These are phyloP conservation scores for Candida railenensis DNA, from an alignment of 805 yeast species.

Conservation along the genomic window DNA sequence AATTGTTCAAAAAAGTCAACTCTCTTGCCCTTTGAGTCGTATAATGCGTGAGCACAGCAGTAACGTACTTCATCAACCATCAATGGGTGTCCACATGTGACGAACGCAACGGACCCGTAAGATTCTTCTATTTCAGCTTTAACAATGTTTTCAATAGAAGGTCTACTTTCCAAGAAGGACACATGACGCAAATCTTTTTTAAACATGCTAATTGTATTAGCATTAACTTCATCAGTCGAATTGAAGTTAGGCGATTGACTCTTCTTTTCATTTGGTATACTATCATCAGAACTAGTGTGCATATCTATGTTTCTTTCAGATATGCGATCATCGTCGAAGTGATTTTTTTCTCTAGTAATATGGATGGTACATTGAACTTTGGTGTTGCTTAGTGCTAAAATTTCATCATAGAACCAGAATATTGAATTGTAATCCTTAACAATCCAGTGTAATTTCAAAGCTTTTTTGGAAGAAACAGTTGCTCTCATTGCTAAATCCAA, in stretches of 20 bases:
- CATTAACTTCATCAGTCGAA: background rate
- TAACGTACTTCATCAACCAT: slow-evolving; percentile 59
- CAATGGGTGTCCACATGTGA: slow-evolving; percentile 62
- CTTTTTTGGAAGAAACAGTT: slow-evolving; percentile 14
- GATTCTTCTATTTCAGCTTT: slow-evolving; percentile 33
- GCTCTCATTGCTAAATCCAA: slow-evolving; percentile 23
- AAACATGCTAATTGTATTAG: background rate
- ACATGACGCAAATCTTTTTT: slow-evolving; percentile 27
- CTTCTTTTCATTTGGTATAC: slow-evolving; percentile 9
- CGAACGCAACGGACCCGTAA: slow-evolving; percentile 47
- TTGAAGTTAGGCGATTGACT: background rate
- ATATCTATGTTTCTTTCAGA: slow-evolving; percentile 10
- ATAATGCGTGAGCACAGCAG: slow-evolving; percentile 42
- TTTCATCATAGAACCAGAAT: slow-evolving; percentile 42
- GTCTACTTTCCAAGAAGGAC: slow-evolving; percentile 47
- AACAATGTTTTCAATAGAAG: slow-evolving; percentile 42
- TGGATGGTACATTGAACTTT: slow-evolving; percentile 15
- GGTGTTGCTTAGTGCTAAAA: slow-evolving; percentile 13
- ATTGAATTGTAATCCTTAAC: slow-evolving; percentile 49
- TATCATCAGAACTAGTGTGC: background rate
- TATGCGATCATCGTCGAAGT: slow-evolving; percentile 3
- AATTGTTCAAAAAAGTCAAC: slow-evolving; percentile 75
- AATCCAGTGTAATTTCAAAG: slow-evolving; percentile 56
- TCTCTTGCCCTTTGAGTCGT: slow-evolving; percentile 36
- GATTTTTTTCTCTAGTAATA: slow-evolving; percentile 11